Conservation (phyloP, 208 protist genomes). For the Willaertia magna region DNA sequence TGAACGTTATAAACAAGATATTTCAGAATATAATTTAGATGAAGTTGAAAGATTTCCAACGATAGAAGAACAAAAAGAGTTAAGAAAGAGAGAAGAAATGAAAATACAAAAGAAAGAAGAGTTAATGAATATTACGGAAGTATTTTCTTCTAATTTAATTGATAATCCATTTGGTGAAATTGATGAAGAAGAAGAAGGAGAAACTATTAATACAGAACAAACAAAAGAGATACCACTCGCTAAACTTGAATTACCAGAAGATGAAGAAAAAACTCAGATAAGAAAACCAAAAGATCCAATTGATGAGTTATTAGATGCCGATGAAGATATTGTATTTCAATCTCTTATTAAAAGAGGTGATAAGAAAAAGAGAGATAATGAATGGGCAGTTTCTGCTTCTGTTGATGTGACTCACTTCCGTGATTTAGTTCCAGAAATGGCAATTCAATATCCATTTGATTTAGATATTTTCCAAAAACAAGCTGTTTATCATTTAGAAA, state of each 20-base stretch:
- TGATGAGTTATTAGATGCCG: neutral
- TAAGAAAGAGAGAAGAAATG: neutral
- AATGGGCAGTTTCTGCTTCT: neutral
- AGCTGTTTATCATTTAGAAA: slow-evolving; percentile 79
- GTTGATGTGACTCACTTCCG: neutral
- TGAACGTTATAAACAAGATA: neutral
- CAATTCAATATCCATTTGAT: slow-evolving; percentile 8
- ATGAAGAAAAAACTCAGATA: neutral
- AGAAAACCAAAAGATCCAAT: neutral
- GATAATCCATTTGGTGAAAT: neutral
- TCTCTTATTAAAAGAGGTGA: neutral
- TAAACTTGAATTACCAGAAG: neutral
- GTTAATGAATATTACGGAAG: neutral
- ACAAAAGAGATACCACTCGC: neutral
- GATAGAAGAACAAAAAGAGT: neutral
- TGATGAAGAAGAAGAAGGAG: neutral
- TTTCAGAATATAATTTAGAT: neutral
- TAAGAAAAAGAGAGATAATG: neutral
- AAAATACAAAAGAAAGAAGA: neutral
- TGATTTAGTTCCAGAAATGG: slow-evolving; percentile 3
- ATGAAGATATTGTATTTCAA: neutral
- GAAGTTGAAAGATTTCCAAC: neutral
- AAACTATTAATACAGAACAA: neutral
- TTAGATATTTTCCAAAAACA: slow-evolving; percentile 18
- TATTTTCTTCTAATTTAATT: neutral